phyloP scores from a whole-genome alignment of 768 basidiomycete species.

The Calocybe gangraenosa region DNA sequence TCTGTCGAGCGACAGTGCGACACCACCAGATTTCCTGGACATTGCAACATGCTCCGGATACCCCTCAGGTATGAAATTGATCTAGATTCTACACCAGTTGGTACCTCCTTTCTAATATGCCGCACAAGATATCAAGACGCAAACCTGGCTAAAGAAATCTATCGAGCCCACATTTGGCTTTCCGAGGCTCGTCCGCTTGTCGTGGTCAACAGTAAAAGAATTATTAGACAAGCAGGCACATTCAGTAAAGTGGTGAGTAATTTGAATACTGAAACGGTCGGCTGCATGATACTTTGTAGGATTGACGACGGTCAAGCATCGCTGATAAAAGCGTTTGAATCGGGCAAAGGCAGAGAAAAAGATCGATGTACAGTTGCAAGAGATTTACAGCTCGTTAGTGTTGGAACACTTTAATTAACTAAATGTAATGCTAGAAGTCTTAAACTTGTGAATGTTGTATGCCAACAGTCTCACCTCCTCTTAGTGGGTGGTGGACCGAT shows the following conservation, averaged over 20 bases:
- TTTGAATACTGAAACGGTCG: too few relatives aligned
- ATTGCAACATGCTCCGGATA: slow-evolving; percentile 75
- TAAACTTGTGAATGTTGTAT: too few relatives aligned
- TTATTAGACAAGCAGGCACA: slow-evolving; percentile 78
- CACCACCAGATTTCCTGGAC: slow-evolving; percentile 20
- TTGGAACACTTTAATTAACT: slow-evolving; percentile 53
- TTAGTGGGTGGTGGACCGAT: slow-evolving; percentile 65
- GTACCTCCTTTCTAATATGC: background rate
- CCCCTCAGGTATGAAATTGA: slow-evolving; percentile 76
- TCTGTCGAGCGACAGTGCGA: slow-evolving; percentile 20
- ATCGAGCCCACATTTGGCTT: slow-evolving; percentile 90
- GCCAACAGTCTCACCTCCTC: slow-evolving; percentile 29
- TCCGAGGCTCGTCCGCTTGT: slow-evolving; percentile 87
- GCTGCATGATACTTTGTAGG: too few relatives aligned
- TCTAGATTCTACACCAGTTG: background rate
- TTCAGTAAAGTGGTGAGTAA: slow-evolving; percentile 74
- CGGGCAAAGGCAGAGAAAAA: slow-evolving; percentile 67
- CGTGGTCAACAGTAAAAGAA: slow-evolving; percentile 92
- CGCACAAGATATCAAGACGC: slow-evolving; percentile 80
- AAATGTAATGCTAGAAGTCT: background rate
- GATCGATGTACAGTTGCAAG: slow-evolving; percentile 67
- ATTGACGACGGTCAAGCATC: slow-evolving; percentile 79
- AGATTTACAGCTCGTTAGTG: slow-evolving; percentile 70
- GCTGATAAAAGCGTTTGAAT: slow-evolving; percentile 71
- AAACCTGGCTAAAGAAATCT: slow-evolving; percentile 74